Evolutionary conservation across 306 rosid genomes (phyloP).

Genomic region (Rosa multiflora): DNA sequence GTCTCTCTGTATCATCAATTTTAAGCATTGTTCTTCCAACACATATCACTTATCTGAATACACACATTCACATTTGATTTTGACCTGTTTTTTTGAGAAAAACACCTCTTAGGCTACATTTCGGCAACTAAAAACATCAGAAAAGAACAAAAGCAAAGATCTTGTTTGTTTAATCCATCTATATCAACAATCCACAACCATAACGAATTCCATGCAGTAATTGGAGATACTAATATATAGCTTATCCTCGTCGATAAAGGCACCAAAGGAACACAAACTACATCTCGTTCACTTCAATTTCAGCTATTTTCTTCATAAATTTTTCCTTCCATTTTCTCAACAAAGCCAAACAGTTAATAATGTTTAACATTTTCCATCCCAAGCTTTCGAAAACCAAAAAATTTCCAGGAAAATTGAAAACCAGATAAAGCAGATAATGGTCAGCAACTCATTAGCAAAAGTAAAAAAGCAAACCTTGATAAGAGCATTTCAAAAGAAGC

Average conservation of each 20-base stretch:
- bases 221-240: neutral
- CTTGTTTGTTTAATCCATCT: neutral
- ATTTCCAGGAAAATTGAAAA: neutral
- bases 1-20: no score
- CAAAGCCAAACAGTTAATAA: slow-evolving; percentile 2
- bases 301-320: neutral
- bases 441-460: neutral
- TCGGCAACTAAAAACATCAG: neutral
- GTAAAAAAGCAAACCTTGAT: slow-evolving; percentile 56
- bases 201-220: neutral
- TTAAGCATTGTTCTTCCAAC: neutral
- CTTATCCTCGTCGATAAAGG: neutral
- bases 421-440: no score
- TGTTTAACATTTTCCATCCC: neutral
- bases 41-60: no score
- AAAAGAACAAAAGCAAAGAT: neutral
- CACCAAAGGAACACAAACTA: no score
- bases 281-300: neutral
- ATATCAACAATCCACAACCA: neutral
- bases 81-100: neutral
- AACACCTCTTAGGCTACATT: neutral
- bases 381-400: neutral
- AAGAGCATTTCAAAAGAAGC: slow-evolving; percentile 85
- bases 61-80: neutral
- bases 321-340: neutral